Evolutionary conservation across 2,329 filamentous ascomycete genomes (phyloP).

Genomic region (Emergomyces orientalis): DNA sequence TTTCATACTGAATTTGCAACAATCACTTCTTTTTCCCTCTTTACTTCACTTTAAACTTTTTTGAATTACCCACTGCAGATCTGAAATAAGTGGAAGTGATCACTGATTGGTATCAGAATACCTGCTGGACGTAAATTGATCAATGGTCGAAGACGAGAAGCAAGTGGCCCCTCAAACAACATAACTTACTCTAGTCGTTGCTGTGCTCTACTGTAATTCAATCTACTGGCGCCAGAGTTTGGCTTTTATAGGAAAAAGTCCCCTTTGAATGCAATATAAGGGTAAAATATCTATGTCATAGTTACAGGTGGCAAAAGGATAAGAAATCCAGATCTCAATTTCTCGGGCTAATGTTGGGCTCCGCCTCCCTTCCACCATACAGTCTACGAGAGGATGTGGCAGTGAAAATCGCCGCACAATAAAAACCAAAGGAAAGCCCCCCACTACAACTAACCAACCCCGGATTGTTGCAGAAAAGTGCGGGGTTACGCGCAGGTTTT

Average conservation of each 20-base stretch:
- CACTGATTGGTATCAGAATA: too few relatives aligned
- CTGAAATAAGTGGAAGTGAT: not conserved
- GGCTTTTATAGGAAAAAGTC: not conserved
- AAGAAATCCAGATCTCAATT: not conserved
- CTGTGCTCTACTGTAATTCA: not conserved
- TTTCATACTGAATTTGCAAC: not conserved
- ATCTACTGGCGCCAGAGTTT: not conserved
- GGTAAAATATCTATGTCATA: not conserved
- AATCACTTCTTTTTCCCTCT: not conserved
- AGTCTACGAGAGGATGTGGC: not conserved
- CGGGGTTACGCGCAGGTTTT: constrained; percentile 1
- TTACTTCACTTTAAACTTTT: too few relatives aligned
- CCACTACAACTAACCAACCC: not conserved
- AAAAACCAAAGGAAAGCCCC: not conserved
- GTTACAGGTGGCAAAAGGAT: not conserved
- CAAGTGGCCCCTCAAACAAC: too few relatives aligned
- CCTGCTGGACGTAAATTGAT: too few relatives aligned
- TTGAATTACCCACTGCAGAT: not conserved
- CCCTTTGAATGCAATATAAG: not conserved
- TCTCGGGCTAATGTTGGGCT: not conserved
- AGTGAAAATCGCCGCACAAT: not conserved
- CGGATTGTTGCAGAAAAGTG: not conserved
- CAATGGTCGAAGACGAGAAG: too few relatives aligned
- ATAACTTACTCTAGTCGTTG: too few relatives aligned
- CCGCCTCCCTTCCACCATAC: not conserved